Evolutionary conservation across 2,329 filamentous ascomycete genomes (phyloP).

Genomic region (Colletotrichum australisinense): DNA sequence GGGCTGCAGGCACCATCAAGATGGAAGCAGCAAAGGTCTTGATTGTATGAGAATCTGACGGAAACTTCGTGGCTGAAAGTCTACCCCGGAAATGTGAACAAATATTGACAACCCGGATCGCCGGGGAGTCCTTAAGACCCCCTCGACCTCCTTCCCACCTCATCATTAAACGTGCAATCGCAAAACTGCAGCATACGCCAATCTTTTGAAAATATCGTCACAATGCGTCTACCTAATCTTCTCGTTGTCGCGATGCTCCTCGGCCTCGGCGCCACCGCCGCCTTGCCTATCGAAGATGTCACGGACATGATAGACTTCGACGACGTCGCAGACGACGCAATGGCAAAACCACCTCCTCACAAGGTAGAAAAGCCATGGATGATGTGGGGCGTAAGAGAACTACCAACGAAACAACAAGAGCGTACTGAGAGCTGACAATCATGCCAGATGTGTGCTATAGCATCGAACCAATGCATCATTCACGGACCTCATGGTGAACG

Average conservation of each 20-base stretch:
- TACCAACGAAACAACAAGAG: neutral
- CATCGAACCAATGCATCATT: neutral
- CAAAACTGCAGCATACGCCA: neutral
- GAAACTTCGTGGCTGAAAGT: neutral
- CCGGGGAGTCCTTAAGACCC: neutral
- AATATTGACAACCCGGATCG: neutral
- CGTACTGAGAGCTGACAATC: neutral
- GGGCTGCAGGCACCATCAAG: too few species aligned
- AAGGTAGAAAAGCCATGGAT: neutral
- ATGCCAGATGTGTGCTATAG: neutral
- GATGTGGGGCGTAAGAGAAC: neutral
- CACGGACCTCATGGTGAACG: neutral
- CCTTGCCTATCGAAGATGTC: neutral
- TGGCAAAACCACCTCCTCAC: neutral
- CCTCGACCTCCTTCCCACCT: too few species aligned
- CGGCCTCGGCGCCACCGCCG: neutral
- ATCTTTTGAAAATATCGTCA: neutral
- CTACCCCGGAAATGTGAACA: neutral
- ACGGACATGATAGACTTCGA: too few species aligned
- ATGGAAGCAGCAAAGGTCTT: neutral
- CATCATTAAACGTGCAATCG: neutral
- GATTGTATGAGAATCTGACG: neutral
- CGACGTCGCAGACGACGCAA: neutral
- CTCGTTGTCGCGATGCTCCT: neutral
- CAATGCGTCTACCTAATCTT: neutral